Evolutionary conservation across 768 basidiomycete genomes (phyloP).

Genomic region (Russula foetens): DNA sequence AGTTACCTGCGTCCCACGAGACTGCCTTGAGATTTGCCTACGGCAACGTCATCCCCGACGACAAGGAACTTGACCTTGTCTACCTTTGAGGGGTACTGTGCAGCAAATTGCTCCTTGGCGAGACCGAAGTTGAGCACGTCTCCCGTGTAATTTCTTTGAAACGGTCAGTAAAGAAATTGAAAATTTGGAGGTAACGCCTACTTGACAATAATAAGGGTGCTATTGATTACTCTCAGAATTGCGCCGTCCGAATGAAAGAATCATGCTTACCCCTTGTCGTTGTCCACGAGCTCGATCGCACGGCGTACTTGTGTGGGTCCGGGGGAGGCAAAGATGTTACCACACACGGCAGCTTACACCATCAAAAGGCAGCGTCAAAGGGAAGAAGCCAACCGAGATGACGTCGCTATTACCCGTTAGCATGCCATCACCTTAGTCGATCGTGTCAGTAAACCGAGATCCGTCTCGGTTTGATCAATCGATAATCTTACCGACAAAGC

Average conservation of each 20-base stretch:
- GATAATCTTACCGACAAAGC: constrained; percentile 64
- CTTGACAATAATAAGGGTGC: constrained; percentile 82
- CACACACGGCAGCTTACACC: constrained; percentile 64
- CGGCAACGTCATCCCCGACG: constrained; percentile 87
- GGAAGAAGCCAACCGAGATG: background rate
- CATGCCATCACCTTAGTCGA: constrained; percentile 56
- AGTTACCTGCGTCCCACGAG: constrained; percentile 74
- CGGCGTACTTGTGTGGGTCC: constrained; percentile 77
- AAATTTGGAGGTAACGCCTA: constrained; percentile 24
- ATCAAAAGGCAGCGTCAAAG: background rate
- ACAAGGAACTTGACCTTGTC: constrained; percentile 67
- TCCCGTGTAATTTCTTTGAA: constrained; percentile 79
- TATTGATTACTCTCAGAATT: constrained; percentile 23
- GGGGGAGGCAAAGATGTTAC: constrained; percentile 86
- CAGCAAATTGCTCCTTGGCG: constrained; percentile 77
- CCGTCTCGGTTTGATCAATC: background rate
- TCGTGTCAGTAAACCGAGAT: background rate
- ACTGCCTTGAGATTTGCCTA: constrained; percentile 69
- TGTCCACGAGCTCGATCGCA: constrained; percentile 69
- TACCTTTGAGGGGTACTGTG: constrained; percentile 57
- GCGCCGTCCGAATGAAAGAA: background rate
- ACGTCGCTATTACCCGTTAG: constrained; percentile 45
- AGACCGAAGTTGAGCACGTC: constrained; percentile 90
- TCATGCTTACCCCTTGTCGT: constrained; percentile 53
- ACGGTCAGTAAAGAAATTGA: background rate